Percentiles rank a stretch among this genome's conserved stretches.
phyloP scores from a whole-genome alignment of 2,329 filamentous ascomycete genomes.

The Rasamsonia emersonii region DNA sequence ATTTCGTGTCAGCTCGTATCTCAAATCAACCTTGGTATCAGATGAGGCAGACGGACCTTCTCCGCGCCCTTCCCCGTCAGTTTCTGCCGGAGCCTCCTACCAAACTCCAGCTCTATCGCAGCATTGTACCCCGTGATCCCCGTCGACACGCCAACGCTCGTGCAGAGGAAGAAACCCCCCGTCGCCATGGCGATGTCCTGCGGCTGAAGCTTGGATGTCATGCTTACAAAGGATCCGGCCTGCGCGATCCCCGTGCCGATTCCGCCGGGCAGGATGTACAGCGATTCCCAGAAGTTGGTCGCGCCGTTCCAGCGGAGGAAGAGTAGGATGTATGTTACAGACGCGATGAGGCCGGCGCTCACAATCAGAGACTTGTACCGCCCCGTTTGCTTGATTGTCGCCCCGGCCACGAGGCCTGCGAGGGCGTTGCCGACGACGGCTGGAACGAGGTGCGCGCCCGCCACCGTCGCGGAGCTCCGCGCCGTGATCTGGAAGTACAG shows the following conservation, averaged over 20 bases:
- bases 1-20: conserved; percentile 13
- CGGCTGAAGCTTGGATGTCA: conserved; percentile 39
- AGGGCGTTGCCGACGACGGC: conserved; percentile 58
- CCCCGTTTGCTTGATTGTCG: conserved; percentile 50
- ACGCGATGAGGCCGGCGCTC: conserved; percentile 42
- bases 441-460: conserved; percentile 55
- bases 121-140: conserved; percentile 32
- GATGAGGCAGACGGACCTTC: conserved; percentile 13
- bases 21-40: too few species aligned
- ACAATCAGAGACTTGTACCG: conserved; percentile 50
- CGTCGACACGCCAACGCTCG: conserved; percentile 35
- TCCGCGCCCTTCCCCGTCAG: conserved; percentile 20
- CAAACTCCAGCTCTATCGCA: conserved; percentile 28
- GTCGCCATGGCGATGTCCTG: conserved; percentile 43
- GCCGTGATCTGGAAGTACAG: conserved; percentile 61
- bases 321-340: conserved; percentile 45
- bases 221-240: conserved; percentile 41
- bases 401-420: conserved; percentile 53
- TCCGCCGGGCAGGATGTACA: conserved; percentile 53
- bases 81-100: conserved; percentile 20
- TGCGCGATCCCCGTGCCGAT: conserved; percentile 43
- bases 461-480: conserved; percentile 48
- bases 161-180: conserved; percentile 39
- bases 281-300: conserved; percentile 46
- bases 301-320: conserved; percentile 51